Evolutionary conservation across 2,329 filamentous ascomycete species (phyloP), one percentile per base, ranked within the genome.

Genomic region (Botrytis pseudocinerea): DNA sequence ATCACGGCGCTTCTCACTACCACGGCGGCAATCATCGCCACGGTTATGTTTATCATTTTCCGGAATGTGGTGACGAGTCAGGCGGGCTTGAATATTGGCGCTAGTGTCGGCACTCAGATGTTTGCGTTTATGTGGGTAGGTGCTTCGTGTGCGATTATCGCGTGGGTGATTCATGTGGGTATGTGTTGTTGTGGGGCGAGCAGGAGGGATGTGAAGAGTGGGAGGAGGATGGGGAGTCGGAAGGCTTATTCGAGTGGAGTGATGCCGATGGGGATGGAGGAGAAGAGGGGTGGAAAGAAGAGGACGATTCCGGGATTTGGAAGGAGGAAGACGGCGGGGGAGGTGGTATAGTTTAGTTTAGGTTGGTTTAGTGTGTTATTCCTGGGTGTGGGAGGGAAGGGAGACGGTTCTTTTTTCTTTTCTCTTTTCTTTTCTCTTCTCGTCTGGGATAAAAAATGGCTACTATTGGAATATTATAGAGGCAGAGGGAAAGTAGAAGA

Each of bases 61-160:
- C 88, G 90, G 76, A 90, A 93, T 74, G 93, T 93, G 71, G 89
- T 97, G 77, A 90, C 89, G 35, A 87, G 87, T 7, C 90, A 92
- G 79, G 86, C 87, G 3, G 89, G 93, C 73, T 85, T 98, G 70
- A 96, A 97, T 81, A 94, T 98, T 77, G 74, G 77, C 16, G 92
- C 91, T 4, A 83, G 87, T 4, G 84, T 97, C 48, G 94, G 94
- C 9, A 83, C 81, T 51, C 87, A 89, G 76, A 95, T 97, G 92
- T 88, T 97, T 78, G 92, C 84, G 0, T 97, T 97, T 80, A 95
- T 97, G 91, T 98, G 95, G 95, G 87, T 94, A 42, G 93, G 91
- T 0, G 87, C 90, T 0, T 88, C 85, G 0, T 88, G 91, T 74
- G 88, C 89, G 1, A 83, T 93, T 8, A 79, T 95, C 32, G 91